These are phyloP conservation scores for Naganishia cerealis DNA, from an alignment of 1,284 basidiomycete species.

Conservation along the genomic window DNA sequence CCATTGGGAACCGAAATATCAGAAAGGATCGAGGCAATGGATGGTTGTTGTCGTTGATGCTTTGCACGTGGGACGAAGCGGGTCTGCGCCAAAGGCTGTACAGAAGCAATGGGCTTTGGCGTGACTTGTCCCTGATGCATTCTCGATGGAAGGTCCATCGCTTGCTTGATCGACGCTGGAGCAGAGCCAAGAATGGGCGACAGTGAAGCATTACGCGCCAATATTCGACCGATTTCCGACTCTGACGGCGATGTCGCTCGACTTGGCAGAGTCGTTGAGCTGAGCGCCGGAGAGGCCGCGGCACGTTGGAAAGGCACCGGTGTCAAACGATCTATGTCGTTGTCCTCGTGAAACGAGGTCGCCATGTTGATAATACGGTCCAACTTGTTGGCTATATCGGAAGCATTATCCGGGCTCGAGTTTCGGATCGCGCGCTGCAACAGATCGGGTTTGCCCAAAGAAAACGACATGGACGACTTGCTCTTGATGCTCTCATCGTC, in stretches of 20 bases:
- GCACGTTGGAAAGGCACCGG: constrained; percentile 12
- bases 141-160: constrained; percentile 8
- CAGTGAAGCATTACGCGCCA: constrained; percentile 11
- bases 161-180: constrained; percentile 31
- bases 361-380: constrained; percentile 28
- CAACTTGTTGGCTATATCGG: constrained; percentile 28
- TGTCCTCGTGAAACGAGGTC: constrained; percentile 7
- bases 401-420: constrained; percentile 12
- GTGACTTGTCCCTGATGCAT: background rate
- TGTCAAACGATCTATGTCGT: constrained; percentile 9
- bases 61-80: constrained; percentile 31
- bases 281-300: background rate
- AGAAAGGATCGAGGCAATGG: constrained; percentile 51
- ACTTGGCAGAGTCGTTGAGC: background rate
- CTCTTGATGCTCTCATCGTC: constrained; percentile 16
- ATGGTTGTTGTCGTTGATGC: constrained; percentile 50
- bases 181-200: constrained; percentile 21
- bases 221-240: constrained; percentile 6
- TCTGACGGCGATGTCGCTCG: constrained; percentile 16
- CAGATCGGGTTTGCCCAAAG: constrained; percentile 20
- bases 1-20: constrained; percentile 37
- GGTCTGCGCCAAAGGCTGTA: background rate
- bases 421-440: constrained; percentile 20
- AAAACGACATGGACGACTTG: constrained; percentile 1
- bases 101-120: background rate